phyloP scores from a whole-genome alignment of 208 protist species.

The Naegleria lovaniensis region DNA sequence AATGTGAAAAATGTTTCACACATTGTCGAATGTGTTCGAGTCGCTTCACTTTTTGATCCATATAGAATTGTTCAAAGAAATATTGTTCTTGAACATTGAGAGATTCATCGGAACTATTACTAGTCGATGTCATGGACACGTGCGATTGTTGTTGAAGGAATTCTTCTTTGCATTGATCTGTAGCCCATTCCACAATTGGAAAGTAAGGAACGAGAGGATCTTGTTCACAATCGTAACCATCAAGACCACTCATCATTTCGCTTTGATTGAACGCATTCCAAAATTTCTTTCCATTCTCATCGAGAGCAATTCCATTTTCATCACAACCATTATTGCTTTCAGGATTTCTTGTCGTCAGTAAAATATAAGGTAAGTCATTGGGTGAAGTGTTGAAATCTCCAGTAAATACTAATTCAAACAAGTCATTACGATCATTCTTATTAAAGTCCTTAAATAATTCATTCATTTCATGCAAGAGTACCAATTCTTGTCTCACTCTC shows the following conservation, averaged over 20 bases:
- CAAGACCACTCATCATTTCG: no score
- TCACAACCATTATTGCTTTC: not conserved
- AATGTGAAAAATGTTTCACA: not conserved
- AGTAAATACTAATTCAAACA: not conserved
- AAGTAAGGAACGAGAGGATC: no score
- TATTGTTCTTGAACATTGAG: no score
- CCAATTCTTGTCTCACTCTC: not conserved
- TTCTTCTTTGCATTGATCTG: no score
- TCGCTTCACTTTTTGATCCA: not conserved
- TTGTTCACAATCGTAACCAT: no score
- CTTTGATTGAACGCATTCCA: no score
- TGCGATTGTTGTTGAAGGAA: no score
- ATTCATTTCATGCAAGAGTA: not conserved
- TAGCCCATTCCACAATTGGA: no score
- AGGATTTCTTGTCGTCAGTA: not conserved
- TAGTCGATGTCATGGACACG: no score
- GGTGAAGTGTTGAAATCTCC: not conserved
- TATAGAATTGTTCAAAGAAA: no score
- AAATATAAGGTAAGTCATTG: not conserved
- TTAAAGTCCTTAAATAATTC: not conserved
- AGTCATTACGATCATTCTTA: not conserved
- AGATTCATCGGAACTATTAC: no score
- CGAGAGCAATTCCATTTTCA: not conserved
- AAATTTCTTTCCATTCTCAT: no score
- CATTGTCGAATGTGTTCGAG: not conserved